These are phyloP conservation scores for Cladorrhinum sp. DNA, from an alignment of 2,329 filamentous ascomycete species.

Conservation along the genomic window DNA sequence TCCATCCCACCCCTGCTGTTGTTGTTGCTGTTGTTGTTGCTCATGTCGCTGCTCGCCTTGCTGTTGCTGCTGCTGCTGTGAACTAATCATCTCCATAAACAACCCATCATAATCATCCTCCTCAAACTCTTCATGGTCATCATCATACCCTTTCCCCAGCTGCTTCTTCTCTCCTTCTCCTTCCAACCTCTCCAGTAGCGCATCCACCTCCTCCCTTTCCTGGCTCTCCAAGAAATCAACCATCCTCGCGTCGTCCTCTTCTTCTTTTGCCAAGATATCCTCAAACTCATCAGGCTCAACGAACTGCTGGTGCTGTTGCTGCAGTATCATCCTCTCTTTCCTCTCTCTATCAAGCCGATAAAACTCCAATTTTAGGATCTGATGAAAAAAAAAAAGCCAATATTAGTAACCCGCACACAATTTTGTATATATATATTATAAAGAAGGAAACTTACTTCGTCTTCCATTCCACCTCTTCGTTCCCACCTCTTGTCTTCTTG, in stretches of 20 bases:
- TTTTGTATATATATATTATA: not conserved
- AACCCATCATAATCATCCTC: conserved; percentile 1
- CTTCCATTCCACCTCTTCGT: not conserved
- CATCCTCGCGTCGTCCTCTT: not conserved
- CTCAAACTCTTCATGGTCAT: not conserved
- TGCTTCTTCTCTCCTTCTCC: not conserved
- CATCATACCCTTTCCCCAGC: not conserved
- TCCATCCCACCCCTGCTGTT: not conserved
- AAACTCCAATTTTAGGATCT: not conserved
- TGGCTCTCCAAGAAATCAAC: not conserved
- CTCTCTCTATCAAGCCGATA: not conserved
- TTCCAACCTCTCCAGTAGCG: not conserved
- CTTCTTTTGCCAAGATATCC: not conserved
- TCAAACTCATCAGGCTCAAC: not conserved
- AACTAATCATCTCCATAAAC: not conserved
- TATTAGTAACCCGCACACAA: not conserved
- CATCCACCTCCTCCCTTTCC: not conserved
- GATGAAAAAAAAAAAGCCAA: not conserved
- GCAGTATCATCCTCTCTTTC: not conserved
- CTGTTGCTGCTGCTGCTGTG: not conserved
- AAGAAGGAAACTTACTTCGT: not conserved
- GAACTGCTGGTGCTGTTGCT: not conserved
- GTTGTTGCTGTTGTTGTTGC: not conserved
- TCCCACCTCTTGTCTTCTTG: not conserved
- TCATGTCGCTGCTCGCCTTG: too few relatives aligned